Evolutionary conservation across 2,329 filamentous ascomycete species (phyloP), one percentile per base, ranked within the genome.

Genomic region (Botrytis porri): DNA sequence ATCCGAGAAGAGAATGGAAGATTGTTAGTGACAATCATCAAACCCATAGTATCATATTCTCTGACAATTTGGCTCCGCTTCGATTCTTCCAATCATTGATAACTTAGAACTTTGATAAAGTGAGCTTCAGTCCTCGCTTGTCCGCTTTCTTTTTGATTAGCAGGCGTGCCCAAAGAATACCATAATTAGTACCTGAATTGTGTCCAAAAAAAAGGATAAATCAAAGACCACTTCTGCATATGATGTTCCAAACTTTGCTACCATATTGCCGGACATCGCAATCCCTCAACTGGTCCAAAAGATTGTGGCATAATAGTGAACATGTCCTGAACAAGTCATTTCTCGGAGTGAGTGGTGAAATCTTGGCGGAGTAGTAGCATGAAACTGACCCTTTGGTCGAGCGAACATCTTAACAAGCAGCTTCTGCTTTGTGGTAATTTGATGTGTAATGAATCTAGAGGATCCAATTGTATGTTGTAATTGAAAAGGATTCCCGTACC

Each of bases 381-480:
- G 16, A 59, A 20, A 20, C 5, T 7, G 4, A 12, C 9, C 29
- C 29, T 18, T 18, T 35, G 10, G 6, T 20, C 29, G 16, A 20
- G 16, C 16, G n/a, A 8, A 20, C 6, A 59, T 6, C 3, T 2
- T 14, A 37, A 25, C 32, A 61, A 1, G 12, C 4, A 16, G 7
- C 9, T 10, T 41, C 20, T 41, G 7, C 2, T 8, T 41, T 45
- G 14, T 12, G 25, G 29, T 7, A 14, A 4, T 29, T 43, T 18
- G n/a, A 32, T 63, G 25, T 12, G 41, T 4, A 63, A 32, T 32
- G n/a, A 16, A 25, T n/a, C 10, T 61, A 0, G 5, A 37, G 2
- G 6, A 5, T 10, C 4, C 1, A 22, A 0, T 43, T 22, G 0
- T 63, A 32, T 14, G 3, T 63, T 32, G 16, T 0, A 10, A 16